Conservation (phyloP, 202 grass and related monocot genomes). For the Setaria viridis region DNA sequence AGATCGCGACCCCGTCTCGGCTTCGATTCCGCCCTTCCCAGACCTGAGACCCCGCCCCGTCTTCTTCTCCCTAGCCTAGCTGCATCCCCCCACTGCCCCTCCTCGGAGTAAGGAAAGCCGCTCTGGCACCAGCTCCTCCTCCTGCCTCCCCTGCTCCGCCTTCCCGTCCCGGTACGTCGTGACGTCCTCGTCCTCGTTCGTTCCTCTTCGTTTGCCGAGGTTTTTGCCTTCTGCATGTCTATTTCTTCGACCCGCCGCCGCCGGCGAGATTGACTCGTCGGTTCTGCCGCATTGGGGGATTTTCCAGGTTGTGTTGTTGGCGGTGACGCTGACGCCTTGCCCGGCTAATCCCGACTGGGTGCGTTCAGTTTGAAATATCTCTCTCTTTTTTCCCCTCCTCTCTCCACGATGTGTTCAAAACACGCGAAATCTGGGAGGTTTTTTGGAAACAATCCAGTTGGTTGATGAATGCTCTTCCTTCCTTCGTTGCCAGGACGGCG, state of each 20-base stretch:
- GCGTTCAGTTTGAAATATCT: neutral
- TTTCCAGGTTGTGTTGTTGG: neutral
- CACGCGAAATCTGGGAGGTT: neutral
- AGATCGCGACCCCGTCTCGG: conserved; percentile 29
- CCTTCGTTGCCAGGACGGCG: no score
- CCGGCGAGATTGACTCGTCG: neutral
- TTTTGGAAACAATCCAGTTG: no score
- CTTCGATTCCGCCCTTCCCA: conserved; percentile 28
- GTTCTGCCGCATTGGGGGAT: neutral
- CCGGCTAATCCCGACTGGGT: no score
- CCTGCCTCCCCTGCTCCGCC: neutral
- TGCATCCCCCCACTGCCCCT: neutral
- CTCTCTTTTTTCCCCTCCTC: neutral
- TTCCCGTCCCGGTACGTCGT: conserved; percentile 16
- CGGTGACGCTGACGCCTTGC: neutral
- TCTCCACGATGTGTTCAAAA: no score
- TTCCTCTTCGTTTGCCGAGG: neutral
- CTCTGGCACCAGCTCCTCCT: conserved; percentile 26
- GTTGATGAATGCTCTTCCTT: no score
- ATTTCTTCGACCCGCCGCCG: neutral
- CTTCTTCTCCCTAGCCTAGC: neutral
- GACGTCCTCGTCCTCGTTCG: neutral
- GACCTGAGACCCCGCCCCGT: neutral
- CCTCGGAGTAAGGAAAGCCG: neutral
- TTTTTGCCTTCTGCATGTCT: no score